Conservation (phyloP, 2,329 filamentous ascomycete genomes). For the Coniella vitis region DNA sequence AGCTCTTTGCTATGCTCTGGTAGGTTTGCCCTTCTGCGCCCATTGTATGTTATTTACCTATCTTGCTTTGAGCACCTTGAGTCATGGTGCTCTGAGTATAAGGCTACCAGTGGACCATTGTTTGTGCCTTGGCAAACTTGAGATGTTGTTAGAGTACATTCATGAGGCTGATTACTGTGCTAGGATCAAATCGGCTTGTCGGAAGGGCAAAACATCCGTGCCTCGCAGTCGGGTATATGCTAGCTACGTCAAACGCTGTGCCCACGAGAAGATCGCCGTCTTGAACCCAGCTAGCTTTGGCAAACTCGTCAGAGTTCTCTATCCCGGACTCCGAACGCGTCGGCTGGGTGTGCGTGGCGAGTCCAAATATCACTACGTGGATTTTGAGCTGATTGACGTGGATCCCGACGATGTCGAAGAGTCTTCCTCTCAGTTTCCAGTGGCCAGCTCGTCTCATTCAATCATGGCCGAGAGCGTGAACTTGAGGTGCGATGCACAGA, state of each 20-base stretch:
- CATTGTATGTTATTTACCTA: not conserved
- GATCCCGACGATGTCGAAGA: slow-evolving; percentile 22
- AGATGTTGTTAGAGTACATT: not conserved
- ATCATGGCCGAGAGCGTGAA: slow-evolving; percentile 21
- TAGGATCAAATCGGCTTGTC: slow-evolving; percentile 69
- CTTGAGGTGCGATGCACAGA: slow-evolving; percentile 39
- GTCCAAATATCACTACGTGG: slow-evolving; percentile 95
- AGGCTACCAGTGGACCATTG: not conserved
- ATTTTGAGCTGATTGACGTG: slow-evolving; percentile 55
- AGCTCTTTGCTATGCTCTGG: slow-evolving; percentile 87
- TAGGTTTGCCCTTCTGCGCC: slow-evolving; percentile 35
- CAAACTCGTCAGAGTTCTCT: slow-evolving; percentile 92
- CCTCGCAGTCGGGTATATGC: slow-evolving; percentile 90
- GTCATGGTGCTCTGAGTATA: no score
- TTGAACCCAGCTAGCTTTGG: slow-evolving; percentile 96
- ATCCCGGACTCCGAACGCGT: slow-evolving; percentile 88
- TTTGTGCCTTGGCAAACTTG: slow-evolving; percentile 2
- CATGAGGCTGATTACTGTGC: slow-evolving; percentile 10
- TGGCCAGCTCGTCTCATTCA: slow-evolving; percentile 23
- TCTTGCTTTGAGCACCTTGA: not conserved
- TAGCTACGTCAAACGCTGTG: slow-evolving; percentile 88
- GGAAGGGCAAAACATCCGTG: slow-evolving; percentile 74
- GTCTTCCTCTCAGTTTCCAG: slow-evolving; percentile 20
- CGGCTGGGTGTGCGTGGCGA: slow-evolving; percentile 89
- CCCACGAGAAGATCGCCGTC: slow-evolving; percentile 87